These are phyloP conservation scores for Diophrys appendiculata DNA, from an alignment of 73 alveolate genomes.

Conservation along the genomic window DNA sequence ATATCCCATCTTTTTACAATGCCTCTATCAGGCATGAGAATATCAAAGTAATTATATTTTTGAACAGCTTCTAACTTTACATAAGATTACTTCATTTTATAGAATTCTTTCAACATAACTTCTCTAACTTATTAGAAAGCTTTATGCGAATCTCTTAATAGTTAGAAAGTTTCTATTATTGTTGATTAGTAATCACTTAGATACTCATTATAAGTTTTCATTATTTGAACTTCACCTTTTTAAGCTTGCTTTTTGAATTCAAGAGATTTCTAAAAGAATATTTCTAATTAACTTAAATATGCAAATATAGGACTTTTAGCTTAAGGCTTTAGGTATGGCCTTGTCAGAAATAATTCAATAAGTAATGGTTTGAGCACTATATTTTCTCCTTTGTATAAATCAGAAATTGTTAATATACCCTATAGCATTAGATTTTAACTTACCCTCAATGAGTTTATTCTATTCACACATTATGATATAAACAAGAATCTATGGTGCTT, in stretches of 20 bases:
- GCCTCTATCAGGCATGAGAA: background rate
- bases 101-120: background rate
- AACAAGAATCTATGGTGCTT: background rate
- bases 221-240: background rate
- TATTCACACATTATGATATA: background rate
- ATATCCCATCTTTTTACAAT: background rate
- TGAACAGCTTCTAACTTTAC: background rate
- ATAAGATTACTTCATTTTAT: background rate
- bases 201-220: background rate
- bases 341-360: background rate
- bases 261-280: background rate
- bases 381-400: background rate
- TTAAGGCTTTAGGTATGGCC: background rate
- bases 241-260: background rate
- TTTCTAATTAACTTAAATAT: background rate
- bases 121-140: background rate
- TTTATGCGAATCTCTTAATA: background rate
- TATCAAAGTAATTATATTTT: background rate
- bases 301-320: background rate
- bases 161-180: background rate
- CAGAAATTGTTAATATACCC: background rate
- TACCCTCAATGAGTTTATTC: background rate
- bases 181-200: background rate
- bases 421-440: too few relatives aligned
- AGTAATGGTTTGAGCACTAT: background rate